Evolutionary conservation across 148 eudicot species (phyloP).

Genomic region (Hydrangea macrophylla): DNA sequence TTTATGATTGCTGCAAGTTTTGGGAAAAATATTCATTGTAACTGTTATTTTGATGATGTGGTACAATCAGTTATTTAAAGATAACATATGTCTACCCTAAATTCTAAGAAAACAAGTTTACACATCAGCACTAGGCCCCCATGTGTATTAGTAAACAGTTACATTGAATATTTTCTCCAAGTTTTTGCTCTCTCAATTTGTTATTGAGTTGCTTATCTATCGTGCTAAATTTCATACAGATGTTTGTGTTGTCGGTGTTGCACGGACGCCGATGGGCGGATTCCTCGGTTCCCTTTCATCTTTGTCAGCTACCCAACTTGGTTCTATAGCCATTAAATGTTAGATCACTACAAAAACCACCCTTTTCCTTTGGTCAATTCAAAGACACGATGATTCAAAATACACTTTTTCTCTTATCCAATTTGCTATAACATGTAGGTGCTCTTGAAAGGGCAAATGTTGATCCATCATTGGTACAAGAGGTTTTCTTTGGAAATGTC

Average conservation of each 20-base stretch:
- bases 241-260: conserved; percentile 90
- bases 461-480: conserved; percentile 77
- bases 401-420: background rate
- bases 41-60: no score
- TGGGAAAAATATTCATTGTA: no score
- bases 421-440: conserved; percentile 32
- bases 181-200: background rate
- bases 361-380: background rate
- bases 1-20: background rate
- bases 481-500: conserved; percentile 95
- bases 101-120: no score
- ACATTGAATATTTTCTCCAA: no score
- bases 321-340: conserved; percentile 79
- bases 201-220: background rate
- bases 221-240: conserved; percentile 39
- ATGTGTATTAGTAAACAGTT: no score
- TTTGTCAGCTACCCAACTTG: conserved; percentile 89
- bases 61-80: no score
- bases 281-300: conserved; percentile 91
- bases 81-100: no score
- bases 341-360: conserved; percentile 11
- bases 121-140: no score
- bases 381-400: conserved; percentile 4
- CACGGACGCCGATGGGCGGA: conserved; percentile 86
- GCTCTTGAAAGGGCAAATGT: conserved; percentile 76